A percentile compares a stretch with the other conserved stretches of the same genome.
Conservation (phyloP, 768 basidiomycete species). For the Tricholoma flavovirens region DNA sequence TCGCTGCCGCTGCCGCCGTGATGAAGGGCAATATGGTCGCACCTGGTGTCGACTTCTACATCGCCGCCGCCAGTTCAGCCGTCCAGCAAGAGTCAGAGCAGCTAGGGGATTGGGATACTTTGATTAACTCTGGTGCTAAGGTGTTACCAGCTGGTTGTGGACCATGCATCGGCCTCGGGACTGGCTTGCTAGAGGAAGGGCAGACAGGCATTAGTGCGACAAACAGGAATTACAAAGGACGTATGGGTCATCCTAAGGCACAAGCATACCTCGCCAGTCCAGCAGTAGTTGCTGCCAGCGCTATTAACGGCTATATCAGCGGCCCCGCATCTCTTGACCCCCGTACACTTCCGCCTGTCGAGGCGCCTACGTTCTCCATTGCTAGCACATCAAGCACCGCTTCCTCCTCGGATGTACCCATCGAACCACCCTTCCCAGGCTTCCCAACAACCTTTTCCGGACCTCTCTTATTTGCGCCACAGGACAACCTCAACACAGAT, state of each 20-base stretch:
- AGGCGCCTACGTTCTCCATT: constrained; percentile 55
- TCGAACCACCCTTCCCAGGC: constrained; percentile 67
- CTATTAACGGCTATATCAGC: constrained; percentile 86
- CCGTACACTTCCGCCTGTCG: constrained; percentile 40
- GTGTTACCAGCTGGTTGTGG: constrained; percentile 94
- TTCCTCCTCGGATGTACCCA: constrained; percentile 24
- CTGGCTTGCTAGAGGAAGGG: constrained; percentile 89
- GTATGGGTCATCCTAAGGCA: constrained; percentile 96
- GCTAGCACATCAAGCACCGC: constrained; percentile 25
- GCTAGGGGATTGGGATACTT: constrained; percentile 81
- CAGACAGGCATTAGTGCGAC: constrained; percentile 96
- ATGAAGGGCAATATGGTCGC: constrained; percentile 77
- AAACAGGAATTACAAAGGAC: constrained; percentile 97
- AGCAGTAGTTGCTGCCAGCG: constrained; percentile 95
- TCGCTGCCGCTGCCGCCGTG: constrained; percentile 89
- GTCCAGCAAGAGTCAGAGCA: constrained; percentile 89
- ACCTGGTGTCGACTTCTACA: constrained; percentile 91
- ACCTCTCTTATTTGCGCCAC: constrained; percentile 85
- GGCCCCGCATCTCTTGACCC: constrained; percentile 68
- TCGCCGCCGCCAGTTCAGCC: constrained; percentile 88
- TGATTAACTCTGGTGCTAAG: constrained; percentile 87
- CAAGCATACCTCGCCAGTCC: constrained; percentile 95
- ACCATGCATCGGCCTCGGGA: constrained; percentile 95
- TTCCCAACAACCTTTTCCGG: constrained; percentile 86
- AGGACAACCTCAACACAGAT: constrained; percentile 97